Base-by-base conservation (phyloP, 768 basidiomycete species). In the Sistotremastrum suecicum region DNA sequence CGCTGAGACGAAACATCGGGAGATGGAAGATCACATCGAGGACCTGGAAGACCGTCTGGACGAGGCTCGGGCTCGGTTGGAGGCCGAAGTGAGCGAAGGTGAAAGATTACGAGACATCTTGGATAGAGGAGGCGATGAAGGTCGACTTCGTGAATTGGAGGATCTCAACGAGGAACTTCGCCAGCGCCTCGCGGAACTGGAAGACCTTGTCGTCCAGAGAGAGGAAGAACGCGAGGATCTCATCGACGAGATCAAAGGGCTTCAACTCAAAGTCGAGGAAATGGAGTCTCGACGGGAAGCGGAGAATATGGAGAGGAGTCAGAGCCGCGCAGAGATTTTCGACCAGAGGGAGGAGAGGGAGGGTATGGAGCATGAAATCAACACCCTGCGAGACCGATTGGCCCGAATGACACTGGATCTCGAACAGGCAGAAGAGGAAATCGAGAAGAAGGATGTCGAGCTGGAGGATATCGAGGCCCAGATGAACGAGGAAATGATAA, bases 51-150 rank as follows among this genome's bases (percentile, higher is more conserved):
- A 80, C 35, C 75, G 86, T 53, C 60, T 90, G 48, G 81, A 84
- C 47, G 77, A 75, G 48, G 74, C 76, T 4, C 70, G 77, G 46
- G 78, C 71, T 0, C 59, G 87, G 31, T 63, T 88, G 37, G 76
- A 85, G 56, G 89, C 92, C 51, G 86, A 86, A 57, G 71, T 80
- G 60, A 83, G 88, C 34, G 88, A 91, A 62, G 76, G 90, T 43
- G 79, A 84, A 34, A 69, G 78, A 5, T 63, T 91, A 37, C 70
- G 73, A 34, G 80, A 82, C 41, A 66, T 80, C n/a, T 68, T 83
- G 4, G 79, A 85, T 55, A 67, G 66, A 30, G 50, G 56, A 7
- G 56, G 55, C 28, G 70, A 66, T 4, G 71, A 69, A 10, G 66
- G 69, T 41, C 67, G 69, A 41, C 47, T 80, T 0, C 73, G 76